Percentiles rank a stretch among this genome's conserved stretches.
These are phyloP conservation scores for Halophytophthora polymorphica DNA, from an alignment of 352 stramenopile genomes.

Conservation along the genomic window DNA sequence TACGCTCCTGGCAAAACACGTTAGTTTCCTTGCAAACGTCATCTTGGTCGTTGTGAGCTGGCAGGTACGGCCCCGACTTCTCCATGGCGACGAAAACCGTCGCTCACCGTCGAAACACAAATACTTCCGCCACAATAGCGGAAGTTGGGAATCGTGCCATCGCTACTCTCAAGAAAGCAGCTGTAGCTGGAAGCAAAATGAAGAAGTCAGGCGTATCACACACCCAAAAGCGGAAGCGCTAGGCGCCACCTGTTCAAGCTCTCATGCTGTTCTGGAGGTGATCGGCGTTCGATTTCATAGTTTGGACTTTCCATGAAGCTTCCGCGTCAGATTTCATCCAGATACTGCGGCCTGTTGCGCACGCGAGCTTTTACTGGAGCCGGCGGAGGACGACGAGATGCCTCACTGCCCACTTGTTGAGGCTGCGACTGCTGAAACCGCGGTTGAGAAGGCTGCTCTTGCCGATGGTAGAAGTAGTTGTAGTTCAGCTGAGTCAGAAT, in stretches of 20 bases:
- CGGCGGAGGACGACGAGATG: background rate
- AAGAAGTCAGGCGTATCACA: background rate
- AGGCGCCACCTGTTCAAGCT: no score
- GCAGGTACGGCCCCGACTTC: conserved; percentile 6
- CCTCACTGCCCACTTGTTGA: background rate
- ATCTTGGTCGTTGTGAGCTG: background rate
- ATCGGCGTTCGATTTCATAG: no score
- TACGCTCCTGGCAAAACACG: background rate
- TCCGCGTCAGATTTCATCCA: background rate
- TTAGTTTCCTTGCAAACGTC: no score
- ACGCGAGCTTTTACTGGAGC: background rate
- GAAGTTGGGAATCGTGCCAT: conserved; percentile 1
- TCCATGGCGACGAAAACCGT: conserved; percentile 1
- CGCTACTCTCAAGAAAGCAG: conserved; percentile 5
- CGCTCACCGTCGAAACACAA: conserved; percentile 4
- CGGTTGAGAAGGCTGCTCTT: conserved; percentile 19
- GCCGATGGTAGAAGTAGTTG: conserved; percentile 65
- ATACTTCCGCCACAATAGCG: background rate
- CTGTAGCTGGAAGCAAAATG: background rate
- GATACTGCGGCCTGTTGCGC: background rate
- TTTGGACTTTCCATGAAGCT: background rate
- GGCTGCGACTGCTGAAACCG: background rate
- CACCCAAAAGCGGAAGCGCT: conserved; percentile 1
- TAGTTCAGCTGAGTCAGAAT: conserved; percentile 74
- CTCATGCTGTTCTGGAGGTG: no score